Evolutionary conservation across 352 stramenopile genomes (phyloP), one percentile per base, ranked within the genome.

Genomic region (Stephanocyclus meneghinianus): DNA sequence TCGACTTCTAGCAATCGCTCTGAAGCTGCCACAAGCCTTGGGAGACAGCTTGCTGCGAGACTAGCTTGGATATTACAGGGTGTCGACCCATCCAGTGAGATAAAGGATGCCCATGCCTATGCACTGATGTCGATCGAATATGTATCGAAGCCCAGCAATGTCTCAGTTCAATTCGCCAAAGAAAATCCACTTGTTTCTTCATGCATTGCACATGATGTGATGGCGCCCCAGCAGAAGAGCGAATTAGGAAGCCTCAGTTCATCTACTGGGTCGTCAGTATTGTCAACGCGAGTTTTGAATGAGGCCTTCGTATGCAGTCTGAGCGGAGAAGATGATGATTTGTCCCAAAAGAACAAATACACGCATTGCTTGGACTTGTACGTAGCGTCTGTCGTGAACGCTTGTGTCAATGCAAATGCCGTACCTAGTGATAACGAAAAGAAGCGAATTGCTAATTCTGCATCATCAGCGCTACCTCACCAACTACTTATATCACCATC

Each of bases 11-110:
- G 56, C 48, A 69, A 56, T 73, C 66, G 81, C n/a, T 84, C 79
- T 59, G 56, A 66, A 37, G 61, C 63, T 51, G 69, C 87, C 16
- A 74, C 63, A 29, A 74, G 87, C 18, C 84, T 91, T 76, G 87
- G 80, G 50, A 87, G 85, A 62, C 55, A 80, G 18, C 37, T 93
- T 61, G 81, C 87, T 37, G 83, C 86, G 16, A 76, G 77, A n/a
- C 76, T 93, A 37, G 81, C 85, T 59, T 93, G 83, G 81, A 91
- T 79, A 29, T 69, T 93, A n/a, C 56, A 84, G 37, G 59, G 65
- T 47, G 71, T 88, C 8, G 68, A 84, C 32, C 66, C 75, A 32
- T 57, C 61, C 60, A 61, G 42, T 32, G 66, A 84, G 21, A 67
- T 91, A 11, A 63, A 87, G 62, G 56, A 57, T 44, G 63, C 79